Base-by-base conservation (phyloP, 108 stramenopile species). In the Epipyxis sp. region DNA sequence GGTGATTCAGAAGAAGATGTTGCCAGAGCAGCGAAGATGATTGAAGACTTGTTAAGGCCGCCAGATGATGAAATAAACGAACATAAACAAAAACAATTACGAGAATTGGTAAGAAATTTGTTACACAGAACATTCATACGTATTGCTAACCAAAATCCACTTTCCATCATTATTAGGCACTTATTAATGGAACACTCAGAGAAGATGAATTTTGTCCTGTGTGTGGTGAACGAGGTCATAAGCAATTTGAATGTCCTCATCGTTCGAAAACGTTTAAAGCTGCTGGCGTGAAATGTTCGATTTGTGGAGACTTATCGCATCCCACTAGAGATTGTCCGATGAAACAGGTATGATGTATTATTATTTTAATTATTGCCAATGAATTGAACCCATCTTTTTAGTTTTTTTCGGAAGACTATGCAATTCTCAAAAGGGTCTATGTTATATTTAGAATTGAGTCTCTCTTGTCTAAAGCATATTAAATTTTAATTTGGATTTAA, bases 171-270 rank as follows among this genome's bases (percentile, higher is more conserved):
- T n/a, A n/a, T n/a, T n/a, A n/a, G n/a, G 99, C 99, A 1, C 83
- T 97, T 50, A 88, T 99, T 87, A 99, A 99, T 85, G 99, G 99
- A 57, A 99, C 99, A 0, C 81, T 96, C 59, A 94, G 95, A 79
- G 96, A 97, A 65, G 94, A 97, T 59, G 94, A 94, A 80, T 96
- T 90, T 87, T 99, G 98, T 88, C 86, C 85, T 61, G 88, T 96
- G 41, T 99, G 98, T 87, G 98, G 90, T 0, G 94, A 97, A 83
- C 92, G 95, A 86, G 98, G 98, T 29, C 98, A 99, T 82, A 89
- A 91, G 27, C 85, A 94, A 43, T 99, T 91, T 81, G 97, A 97
- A 79, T 97, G 96, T 84, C 96, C 96, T 65, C 34, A 65, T 65
- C 71, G 71, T 27, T 16, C 71, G 6, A 74, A 74, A 57, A 32